Base-by-base conservation (phyloP, 306 rosid genomes). In the Acacia confusa region DNA sequence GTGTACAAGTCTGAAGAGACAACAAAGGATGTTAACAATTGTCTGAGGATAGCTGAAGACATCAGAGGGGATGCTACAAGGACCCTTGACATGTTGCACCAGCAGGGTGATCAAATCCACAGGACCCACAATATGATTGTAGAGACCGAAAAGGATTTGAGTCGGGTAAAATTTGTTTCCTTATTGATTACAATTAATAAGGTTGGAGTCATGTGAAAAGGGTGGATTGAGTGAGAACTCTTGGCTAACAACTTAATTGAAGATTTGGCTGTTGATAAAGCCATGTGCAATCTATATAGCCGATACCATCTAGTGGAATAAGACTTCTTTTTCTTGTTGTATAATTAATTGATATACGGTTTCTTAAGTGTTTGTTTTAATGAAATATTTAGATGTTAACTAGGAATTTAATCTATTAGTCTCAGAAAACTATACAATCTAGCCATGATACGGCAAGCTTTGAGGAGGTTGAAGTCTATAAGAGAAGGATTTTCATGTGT, bases 71-170 rank as follows among this genome's bases (percentile, higher is more conserved):
- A 90, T 85, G 99, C 98, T n/a, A 61, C 91, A 36, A 92, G 32
- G 81, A 96, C 97, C 43, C 97, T 96, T 78, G 97, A 91, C 43
- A 91, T 86, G 94, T 77, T 96, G 97, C 89, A 96, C 79, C 83
- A 89, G 20, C 99, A 96, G 91, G 99, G 99, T 60, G 97, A 96
- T 3, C 99, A 96, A 74, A 96, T 96, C 40, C 90, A 86, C 24
- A 86, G 97, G 90, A 93, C 98, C 9, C 99, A 92, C 84, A 85
- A 80, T 75, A 91, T 89, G 88, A 87, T 94, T 75, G 92, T 85
- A 61, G 97, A 96, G 1, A 92, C 93, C 2, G 99, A 94, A 60
- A 92, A 86, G 84, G 99, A 96, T 81, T 84, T 96, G 86, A 90
- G 92, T 44, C 78, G 83, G 94, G 99, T 93, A 87, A 4, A 2